Percentiles rank a stretch among this genome's conserved stretches.
These are phyloP conservation scores for Penicillium palitans DNA, from an alignment of 2,329 filamentous ascomycete species.

Conservation along the genomic window DNA sequence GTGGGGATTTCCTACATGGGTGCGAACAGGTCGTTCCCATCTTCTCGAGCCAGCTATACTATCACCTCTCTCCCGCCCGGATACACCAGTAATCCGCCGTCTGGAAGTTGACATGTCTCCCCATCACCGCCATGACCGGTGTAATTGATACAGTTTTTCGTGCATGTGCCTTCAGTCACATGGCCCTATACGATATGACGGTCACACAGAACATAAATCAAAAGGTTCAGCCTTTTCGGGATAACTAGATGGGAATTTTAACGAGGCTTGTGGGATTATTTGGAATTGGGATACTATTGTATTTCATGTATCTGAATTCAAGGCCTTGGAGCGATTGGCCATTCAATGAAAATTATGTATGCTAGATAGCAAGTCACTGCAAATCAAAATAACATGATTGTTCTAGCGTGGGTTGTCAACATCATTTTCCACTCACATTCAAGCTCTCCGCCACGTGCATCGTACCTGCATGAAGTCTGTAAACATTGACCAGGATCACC, in stretches of 20 bases:
- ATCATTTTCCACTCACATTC: not conserved
- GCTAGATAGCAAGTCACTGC: not conserved
- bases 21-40: conserved; percentile 59
- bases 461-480: not conserved
- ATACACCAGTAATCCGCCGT: conserved; percentile 59
- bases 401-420: not conserved
- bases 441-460: not conserved
- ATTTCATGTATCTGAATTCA: not conserved
- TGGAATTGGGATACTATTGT: not conserved
- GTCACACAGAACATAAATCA: conserved; percentile 53
- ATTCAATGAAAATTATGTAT: not conserved
- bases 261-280: not conserved
- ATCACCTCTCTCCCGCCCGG: conserved; percentile 59
- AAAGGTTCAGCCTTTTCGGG: conserved; percentile 41
- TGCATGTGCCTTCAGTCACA: conserved; percentile 46
- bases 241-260: conserved; percentile 25
- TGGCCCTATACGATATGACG: conserved; percentile 61
- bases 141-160: conserved; percentile 49
- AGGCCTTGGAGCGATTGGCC: not conserved
- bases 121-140: conserved; percentile 62
- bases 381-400: not conserved
- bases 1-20: conserved; percentile 55
- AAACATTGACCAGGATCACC: not conserved
- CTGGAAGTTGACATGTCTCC: conserved; percentile 56
- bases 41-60: conserved; percentile 62